Evolutionary conservation across 2,329 filamentous ascomycete genomes (phyloP).

Genomic region (Escovopsis sp.): DNA sequence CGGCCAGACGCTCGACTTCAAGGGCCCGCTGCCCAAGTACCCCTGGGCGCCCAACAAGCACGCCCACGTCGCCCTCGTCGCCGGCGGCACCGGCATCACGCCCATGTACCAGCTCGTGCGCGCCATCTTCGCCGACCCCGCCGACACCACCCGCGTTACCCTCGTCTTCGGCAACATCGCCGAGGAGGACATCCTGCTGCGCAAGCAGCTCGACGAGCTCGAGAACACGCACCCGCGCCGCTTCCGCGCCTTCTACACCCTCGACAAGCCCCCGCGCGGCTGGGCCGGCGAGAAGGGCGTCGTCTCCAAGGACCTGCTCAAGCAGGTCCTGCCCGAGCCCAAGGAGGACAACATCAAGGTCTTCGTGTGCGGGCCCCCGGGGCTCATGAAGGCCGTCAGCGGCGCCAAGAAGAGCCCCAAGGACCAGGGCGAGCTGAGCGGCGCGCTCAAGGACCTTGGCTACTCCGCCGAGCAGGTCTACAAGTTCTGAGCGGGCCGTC

Average conservation of each 20-base stretch:
- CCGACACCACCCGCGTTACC: slow-evolving; percentile 95
- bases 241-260: slow-evolving; percentile 87
- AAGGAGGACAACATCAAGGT: slow-evolving; percentile 88
- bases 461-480: slow-evolving; percentile 64
- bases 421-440: slow-evolving; percentile 83
- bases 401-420: slow-evolving; percentile 81
- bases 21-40: slow-evolving; percentile 94
- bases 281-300: slow-evolving; percentile 67
- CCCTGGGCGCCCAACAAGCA: slow-evolving; percentile 85
- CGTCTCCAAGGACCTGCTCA: slow-evolving; percentile 82
- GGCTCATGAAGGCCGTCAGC: slow-evolving; percentile 83
- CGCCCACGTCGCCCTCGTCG: slow-evolving; percentile 70
- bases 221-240: slow-evolving; percentile 93
- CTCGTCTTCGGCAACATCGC: slow-evolving; percentile 82
- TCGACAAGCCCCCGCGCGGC: slow-evolving; percentile 53
- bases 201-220: slow-evolving; percentile 67
- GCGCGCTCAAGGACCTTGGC: slow-evolving; percentile 70
- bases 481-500: slow-evolving; percentile 53
- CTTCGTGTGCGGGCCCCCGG: slow-evolving; percentile 89
- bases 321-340: slow-evolving; percentile 87
- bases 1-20: slow-evolving; percentile 75
- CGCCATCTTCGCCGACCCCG: slow-evolving; percentile 87
- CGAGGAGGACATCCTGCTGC: slow-evolving; percentile 85
- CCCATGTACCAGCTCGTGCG: slow-evolving; percentile 94
- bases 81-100: slow-evolving; percentile 93